Base-by-base conservation (phyloP, 257 asterid species). In the Ilex asprella region DNA sequence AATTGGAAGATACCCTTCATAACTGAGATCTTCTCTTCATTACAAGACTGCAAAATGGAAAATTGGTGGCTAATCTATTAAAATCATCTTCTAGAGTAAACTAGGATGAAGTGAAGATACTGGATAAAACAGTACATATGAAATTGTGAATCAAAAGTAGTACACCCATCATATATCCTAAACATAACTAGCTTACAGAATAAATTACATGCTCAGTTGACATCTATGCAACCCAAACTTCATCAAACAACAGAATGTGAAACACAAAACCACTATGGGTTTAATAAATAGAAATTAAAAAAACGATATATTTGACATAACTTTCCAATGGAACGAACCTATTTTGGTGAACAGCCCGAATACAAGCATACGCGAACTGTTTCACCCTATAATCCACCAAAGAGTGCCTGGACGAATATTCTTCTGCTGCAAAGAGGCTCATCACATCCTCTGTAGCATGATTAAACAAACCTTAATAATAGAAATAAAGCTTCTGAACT, bases 381-480 rank as follows among this genome's bases (percentile, higher is more conserved):
- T 84, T 87, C 63, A 93, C 82, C 84, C 99, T 84, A 88, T 66
- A 81, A 56, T 82, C 85, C 77, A 89, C 99, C 70, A 87, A 64
- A 71, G 74, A 71, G 62, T 56, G 78, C 66, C 78, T 75, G 71
- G 86, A 78, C 50, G 74, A 75, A 74, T 85, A 82, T 65, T 81
- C 86, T 61, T 21, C 30, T 68, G 90, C 94, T 0, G 84, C 84
- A 66, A 89, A 82, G 62, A 93, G 82, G 78, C 78, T 73, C 72
- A 80, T 73, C 31, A 76, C 77, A 73, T 84, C 86, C 61, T 84
- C 95, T 64, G 79, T 67, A 55, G 75, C 78, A 84, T 61, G 67
- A 72, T 66, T 35, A 58, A 44, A 53, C 12, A 31, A 50, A 31
- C 6, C 35, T 10, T 11, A 35, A 63, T 32, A 41, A 35, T 31